phyloP scores from a whole-genome alignment of 2,329 filamentous ascomycete genomes.

The Gliomastix tumulicola region DNA sequence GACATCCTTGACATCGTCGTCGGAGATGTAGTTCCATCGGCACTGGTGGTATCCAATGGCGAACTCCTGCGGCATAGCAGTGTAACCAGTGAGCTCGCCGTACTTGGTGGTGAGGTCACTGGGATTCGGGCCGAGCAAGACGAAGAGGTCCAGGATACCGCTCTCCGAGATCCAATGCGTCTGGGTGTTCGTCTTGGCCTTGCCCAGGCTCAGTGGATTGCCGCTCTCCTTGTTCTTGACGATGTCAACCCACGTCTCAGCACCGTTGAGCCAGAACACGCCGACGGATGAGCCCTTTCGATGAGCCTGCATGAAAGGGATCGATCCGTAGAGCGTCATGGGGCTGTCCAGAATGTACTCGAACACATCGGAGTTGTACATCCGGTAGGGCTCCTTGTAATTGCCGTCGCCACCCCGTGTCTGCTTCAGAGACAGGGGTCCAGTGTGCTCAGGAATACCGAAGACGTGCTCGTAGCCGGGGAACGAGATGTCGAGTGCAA shows the following conservation, averaged over 20 bases:
- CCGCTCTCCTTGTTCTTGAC: conserved; percentile 67
- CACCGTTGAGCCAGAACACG: conserved; percentile 95
- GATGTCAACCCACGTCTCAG: conserved; percentile 96
- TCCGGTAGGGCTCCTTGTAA: conserved; percentile 80
- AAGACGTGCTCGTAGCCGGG: conserved; percentile 87
- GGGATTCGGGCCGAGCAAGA: conserved; percentile 86
- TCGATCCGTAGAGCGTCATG: conserved; percentile 97
- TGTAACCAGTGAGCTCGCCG: conserved; percentile 84
- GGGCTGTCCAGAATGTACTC: conserved; percentile 96
- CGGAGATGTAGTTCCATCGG: conserved; percentile 97
- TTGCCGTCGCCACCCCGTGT: conserved; percentile 84
- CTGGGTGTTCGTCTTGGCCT: conserved; percentile 67
- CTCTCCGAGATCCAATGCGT: conserved; percentile 97
- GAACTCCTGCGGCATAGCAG: conserved; percentile 86
- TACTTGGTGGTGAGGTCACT: conserved; percentile 77
- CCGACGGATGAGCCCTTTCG: conserved; percentile 89
- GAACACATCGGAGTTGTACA: conserved; percentile 97
- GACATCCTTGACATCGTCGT: conserved; percentile 94
- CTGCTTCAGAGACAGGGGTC: conserved; percentile 79
- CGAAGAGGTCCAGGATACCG: conserved; percentile 84
- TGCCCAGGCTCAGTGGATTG: conserved; percentile 72
- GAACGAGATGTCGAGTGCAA: conserved; percentile 88
- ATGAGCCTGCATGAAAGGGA: conserved; percentile 97
- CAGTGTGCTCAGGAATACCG: conserved; percentile 89
- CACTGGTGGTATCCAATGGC: conserved; percentile 94